Base-by-base conservation (phyloP, 768 basidiomycete species). In the Sporobolomyces roseus region DNA sequence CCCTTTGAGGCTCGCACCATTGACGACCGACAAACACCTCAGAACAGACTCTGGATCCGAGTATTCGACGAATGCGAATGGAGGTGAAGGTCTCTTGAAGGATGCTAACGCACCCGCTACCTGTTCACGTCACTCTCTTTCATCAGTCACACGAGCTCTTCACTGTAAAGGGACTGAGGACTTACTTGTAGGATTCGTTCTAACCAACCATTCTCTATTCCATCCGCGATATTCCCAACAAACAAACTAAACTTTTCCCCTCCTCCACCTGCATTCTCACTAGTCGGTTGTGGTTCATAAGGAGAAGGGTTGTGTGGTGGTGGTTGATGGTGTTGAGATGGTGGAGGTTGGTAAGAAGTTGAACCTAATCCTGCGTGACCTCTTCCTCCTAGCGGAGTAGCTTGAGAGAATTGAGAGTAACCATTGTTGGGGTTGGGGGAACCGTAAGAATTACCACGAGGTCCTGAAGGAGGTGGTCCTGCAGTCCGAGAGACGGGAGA, bases 51-150 rank as follows among this genome's bases (percentile, higher is more conserved):
- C 90, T 19, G 94, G 91, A 62, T 93, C 93, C 77, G 93, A 90
- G 77, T 85, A 98, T 78, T 94, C 90, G 55, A 91, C 94, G 79
- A 98, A 99, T 14, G 93, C 96, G 77, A 98, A 98, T 4, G 91
- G 93, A 90, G 9, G 93, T 89, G 78, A 93, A 91, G 76, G 93
- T 91, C 23, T 89, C 87, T 30, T 92, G 81, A 99, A 90, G 1
- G 90, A 91, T 67, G 86, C 86, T 67, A 97, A 82, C 5, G 87
- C 85, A 19, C 96, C 96, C 74, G 92, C 97, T 33, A 93, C 87
- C 93, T 97, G 66, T 25, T 1, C n/a, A 23, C 33, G 41, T 54
- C n/a, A 60, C 23, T n/a, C 29, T 19, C 19, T 17, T 12, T 27
- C 32, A 16, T 10, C 13, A 25, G n/a, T n/a, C n/a, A n/a, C n/a